Percentiles rank a stretch among this genome's conserved stretches.
Conservation (phyloP, 257 asterid genomes). For the Buddleja alternifolia region DNA sequence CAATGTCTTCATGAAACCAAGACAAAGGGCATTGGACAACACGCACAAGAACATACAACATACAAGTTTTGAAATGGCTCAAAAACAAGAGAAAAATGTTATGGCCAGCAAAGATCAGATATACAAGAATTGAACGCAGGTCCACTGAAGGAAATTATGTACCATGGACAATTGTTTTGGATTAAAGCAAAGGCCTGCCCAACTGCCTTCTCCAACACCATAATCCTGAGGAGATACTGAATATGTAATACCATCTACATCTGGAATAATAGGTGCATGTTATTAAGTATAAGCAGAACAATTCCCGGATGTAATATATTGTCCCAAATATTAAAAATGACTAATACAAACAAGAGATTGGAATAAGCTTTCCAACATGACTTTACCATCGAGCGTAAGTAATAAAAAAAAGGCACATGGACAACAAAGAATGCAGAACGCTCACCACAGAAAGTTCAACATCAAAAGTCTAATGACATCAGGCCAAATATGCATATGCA, state of each 20-base stretch:
- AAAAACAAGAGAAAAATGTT: neutral
- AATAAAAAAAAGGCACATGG: conserved; percentile 14
- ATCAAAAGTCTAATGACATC: neutral
- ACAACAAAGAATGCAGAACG: conserved; percentile 9
- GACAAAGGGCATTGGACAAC: neutral
- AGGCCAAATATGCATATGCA: conserved; percentile 1
- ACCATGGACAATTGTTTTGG: conserved; percentile 84
- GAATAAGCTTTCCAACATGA: neutral
- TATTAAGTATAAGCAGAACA: conserved; percentile 18
- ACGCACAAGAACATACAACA: conserved; percentile 7
- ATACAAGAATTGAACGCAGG: conserved; percentile 2
- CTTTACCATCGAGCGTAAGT: conserved; percentile 9
- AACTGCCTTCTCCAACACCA: conserved; percentile 93
- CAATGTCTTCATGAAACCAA: conserved; percentile 15
- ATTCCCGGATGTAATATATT: neutral
- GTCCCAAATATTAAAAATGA: conserved; percentile 12
- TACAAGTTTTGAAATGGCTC: neutral
- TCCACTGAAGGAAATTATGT: conserved; percentile 26
- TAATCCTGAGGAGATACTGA: conserved; percentile 79
- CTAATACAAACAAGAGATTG: neutral
- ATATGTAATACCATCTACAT: conserved; percentile 62
- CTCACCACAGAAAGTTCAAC: conserved; percentile 9
- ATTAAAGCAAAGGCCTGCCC: conserved; percentile 91
- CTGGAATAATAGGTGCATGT: conserved; percentile 36
- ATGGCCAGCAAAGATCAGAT: conserved; percentile 12